Evolutionary conservation across 1,139 yeast species (phyloP).

Genomic region (Kurtzmaniella quercitrusa): DNA sequence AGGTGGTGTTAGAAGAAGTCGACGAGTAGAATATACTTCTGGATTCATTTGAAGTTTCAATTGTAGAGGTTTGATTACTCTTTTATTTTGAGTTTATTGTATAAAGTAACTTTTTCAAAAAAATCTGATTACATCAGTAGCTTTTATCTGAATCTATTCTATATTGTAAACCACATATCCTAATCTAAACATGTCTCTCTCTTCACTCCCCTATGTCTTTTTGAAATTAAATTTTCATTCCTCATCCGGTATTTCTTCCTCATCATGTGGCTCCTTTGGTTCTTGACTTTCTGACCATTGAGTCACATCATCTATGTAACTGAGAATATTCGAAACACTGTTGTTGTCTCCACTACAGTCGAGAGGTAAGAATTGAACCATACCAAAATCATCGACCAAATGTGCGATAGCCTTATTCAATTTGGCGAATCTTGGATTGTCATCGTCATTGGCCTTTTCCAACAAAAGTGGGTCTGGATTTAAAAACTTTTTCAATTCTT

Average conservation of each 20-base stretch:
- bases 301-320: conserved; percentile 93
- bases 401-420: conserved; percentile 82
- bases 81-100: not conserved
- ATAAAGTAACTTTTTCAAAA: not conserved
- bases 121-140: too few species aligned
- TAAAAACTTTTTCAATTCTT: conserved; percentile 75
- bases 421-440: conserved; percentile 71
- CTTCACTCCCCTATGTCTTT: not conserved
- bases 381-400: conserved; percentile 93
- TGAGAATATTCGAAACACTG: conserved; percentile 75
- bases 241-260: conserved; percentile 53
- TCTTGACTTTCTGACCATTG: conserved; percentile 98
- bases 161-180: not conserved
- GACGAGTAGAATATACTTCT: too few species aligned
- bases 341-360: conserved; percentile 77
- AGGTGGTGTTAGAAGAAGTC: conserved; percentile 45
- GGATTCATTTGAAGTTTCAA: too few species aligned
- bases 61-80: not conserved
- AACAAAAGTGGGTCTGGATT: conserved; percentile 88
- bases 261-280: conserved; percentile 92
- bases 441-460: conserved; percentile 32
- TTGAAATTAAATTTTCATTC: conserved; percentile 2
- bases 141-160: too few species aligned
- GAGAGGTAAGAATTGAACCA: conserved; percentile 94
- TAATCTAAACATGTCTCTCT: not conserved